Evolutionary conservation across 208 protist genomes (phyloP).

Genomic region (Leishmania tarentolae): DNA sequence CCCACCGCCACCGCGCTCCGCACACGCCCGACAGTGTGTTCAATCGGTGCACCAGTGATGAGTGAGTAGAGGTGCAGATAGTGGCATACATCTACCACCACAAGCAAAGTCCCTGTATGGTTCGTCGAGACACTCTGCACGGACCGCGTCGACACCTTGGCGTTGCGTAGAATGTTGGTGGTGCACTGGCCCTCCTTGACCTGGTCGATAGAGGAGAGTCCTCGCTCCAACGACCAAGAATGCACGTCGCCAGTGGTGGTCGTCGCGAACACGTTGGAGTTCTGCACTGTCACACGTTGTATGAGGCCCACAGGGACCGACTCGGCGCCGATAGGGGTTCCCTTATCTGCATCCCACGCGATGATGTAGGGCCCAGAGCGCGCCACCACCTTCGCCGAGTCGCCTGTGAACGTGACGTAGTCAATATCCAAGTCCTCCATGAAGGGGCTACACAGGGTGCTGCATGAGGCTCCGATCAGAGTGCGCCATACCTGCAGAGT

Average conservation of each 20-base stretch:
- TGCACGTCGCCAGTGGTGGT: slow-evolving; percentile 62
- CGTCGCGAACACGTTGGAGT: slow-evolving; percentile 48
- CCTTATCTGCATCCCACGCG: slow-evolving; percentile 64
- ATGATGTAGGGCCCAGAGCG: slow-evolving; percentile 44
- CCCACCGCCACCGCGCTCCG: slow-evolving; percentile 38
- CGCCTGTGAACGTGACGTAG: slow-evolving; percentile 59
- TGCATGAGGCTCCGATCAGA: slow-evolving; percentile 40
- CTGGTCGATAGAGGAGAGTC: slow-evolving; percentile 59
- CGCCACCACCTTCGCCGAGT: slow-evolving; percentile 60
- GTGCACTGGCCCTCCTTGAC: slow-evolving; percentile 51
- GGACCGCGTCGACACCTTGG: slow-evolving; percentile 53
- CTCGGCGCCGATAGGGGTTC: slow-evolving; percentile 50
- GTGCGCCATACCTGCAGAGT: slow-evolving; percentile 68
- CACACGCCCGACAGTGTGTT: slow-evolving; percentile 30
- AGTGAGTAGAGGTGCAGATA: slow-evolving; percentile 47
- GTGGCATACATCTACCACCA: slow-evolving; percentile 30
- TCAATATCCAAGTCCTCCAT: slow-evolving; percentile 34
- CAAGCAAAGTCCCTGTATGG: slow-evolving; percentile 27
- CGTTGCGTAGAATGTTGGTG: slow-evolving; percentile 62
- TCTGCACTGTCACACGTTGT: slow-evolving; percentile 52
- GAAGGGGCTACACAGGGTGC: slow-evolving; percentile 41
- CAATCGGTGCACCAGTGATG: slow-evolving; percentile 26
- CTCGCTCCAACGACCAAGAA: slow-evolving; percentile 47
- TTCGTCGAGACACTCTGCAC: slow-evolving; percentile 49
- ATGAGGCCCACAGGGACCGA: slow-evolving; percentile 52